A percentile compares a stretch with the other conserved stretches of the same genome.
Evolutionary conservation across 106 monocot species (phyloP).

Genomic region (Apostasia ramifera): DNA sequence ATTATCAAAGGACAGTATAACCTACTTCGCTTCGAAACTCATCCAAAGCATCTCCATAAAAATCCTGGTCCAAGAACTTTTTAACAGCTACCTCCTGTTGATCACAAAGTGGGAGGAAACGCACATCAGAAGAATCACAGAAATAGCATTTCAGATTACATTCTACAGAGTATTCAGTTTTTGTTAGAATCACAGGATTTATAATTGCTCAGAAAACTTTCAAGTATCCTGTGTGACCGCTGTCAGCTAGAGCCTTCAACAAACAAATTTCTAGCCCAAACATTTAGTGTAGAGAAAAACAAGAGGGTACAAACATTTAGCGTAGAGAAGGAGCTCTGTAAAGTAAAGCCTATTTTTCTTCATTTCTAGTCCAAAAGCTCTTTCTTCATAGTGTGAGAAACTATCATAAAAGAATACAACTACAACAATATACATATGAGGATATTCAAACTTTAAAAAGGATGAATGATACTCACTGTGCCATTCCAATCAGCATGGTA

Average conservation of each 20-base stretch:
- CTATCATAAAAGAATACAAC: background rate
- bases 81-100: constrained; percentile 96
- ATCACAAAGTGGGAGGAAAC: background rate
- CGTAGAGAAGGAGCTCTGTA: background rate
- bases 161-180: too few species aligned
- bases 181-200: too few species aligned
- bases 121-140: background rate
- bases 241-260: too few species aligned
- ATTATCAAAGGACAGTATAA: constrained; percentile 1
- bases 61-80: constrained; percentile 96
- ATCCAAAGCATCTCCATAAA: constrained; percentile 94
- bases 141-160: background rate
- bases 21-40: constrained; percentile 93
- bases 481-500: constrained; percentile 98
- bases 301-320: too few species aligned
- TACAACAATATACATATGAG: background rate
- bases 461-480: constrained; percentile 53
- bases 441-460: constrained; percentile 1
- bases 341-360: background rate
- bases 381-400: background rate
- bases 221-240: too few species aligned
- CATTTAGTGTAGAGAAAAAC: too few species aligned
- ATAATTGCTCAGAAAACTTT: too few species aligned
- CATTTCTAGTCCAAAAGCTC: background rate
- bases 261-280: too few species aligned